Evolutionary conservation across 352 stramenopile species (phyloP).

Genomic region (Pythium grandisporangium): DNA sequence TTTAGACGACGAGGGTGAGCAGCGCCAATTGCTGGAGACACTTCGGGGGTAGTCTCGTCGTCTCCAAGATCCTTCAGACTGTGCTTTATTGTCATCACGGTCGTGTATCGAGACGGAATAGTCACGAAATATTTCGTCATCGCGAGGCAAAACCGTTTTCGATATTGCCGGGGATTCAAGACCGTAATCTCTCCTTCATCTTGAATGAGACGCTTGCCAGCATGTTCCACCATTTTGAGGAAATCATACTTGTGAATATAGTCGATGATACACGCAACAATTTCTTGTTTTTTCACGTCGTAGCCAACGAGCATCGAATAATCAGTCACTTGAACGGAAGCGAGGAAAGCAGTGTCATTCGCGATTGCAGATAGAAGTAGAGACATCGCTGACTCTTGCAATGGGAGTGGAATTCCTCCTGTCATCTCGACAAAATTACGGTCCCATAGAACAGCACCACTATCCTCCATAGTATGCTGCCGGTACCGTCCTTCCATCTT

Average conservation of each 20-base stretch:
- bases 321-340: constrained; percentile 75
- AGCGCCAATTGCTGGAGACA: no score
- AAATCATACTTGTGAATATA: constrained; percentile 90
- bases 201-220: constrained; percentile 81
- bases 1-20: no score
- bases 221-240: constrained; percentile 87
- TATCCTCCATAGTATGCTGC: constrained; percentile 15
- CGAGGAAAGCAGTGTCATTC: constrained; percentile 81
- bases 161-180: constrained; percentile 81
- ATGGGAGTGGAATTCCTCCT: constrained; percentile 64
- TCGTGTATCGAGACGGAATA: constrained; percentile 81
- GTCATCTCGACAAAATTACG: constrained; percentile 84
- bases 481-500: constrained; percentile 84
- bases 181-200: constrained; percentile 86
- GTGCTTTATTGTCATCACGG: constrained; percentile 59
- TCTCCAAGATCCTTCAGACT: constrained; percentile 14
- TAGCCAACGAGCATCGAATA: constrained; percentile 87
- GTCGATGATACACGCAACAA: constrained; percentile 85
- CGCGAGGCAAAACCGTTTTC: constrained; percentile 71
- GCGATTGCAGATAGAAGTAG: constrained; percentile 76
- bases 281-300: constrained; percentile 78
- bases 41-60: no score
- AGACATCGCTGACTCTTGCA: constrained; percentile 79
- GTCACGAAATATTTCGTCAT: constrained; percentile 89
- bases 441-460: constrained; percentile 65